Percentiles rank a stretch among this genome's conserved stretches.
Conservation (phyloP, 371 early-diverging fungal genomes). For the Parasitella parasitica region DNA sequence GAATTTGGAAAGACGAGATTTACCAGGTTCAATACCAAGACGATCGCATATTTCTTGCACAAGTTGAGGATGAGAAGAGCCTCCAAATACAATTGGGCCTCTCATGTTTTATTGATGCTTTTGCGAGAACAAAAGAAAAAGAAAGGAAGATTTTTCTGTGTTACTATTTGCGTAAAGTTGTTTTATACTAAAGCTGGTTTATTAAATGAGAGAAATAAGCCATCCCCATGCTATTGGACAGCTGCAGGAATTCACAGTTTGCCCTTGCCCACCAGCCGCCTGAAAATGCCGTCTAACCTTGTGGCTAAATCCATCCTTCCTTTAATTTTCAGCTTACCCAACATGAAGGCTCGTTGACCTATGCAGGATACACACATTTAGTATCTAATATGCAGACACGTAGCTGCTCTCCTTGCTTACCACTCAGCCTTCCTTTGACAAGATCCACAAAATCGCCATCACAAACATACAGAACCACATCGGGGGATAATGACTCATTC, state of each 20-base stretch:
- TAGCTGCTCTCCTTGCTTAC: conserved; percentile 29
- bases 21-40: conserved; percentile 67
- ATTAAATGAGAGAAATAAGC: background rate
- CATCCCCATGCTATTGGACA: background rate
- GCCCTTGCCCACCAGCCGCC: conserved; percentile 23
- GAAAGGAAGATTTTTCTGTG: background rate
- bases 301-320: conserved; percentile 84
- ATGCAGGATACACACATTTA: background rate
- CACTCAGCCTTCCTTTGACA: conserved; percentile 77
- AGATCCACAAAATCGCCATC: conserved; percentile 85
- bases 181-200: background rate
- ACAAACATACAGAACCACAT: conserved; percentile 59
- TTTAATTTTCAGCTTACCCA: conserved; percentile 80
- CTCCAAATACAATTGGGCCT: conserved; percentile 49
- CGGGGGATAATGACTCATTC: conserved; percentile 34
- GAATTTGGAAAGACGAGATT: conserved; percentile 66
- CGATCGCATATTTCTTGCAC: conserved; percentile 78
- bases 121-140: background rate
- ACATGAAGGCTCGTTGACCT: conserved; percentile 74
- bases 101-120: conserved; percentile 15
- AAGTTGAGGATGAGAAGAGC: conserved; percentile 86
- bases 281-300: conserved; percentile 68
- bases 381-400: background rate
- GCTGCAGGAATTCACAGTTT: background rate
- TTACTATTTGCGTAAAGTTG: background rate